Conservation (phyloP, 2,329 filamentous ascomycete species). For the Westerdykella sp. region DNA sequence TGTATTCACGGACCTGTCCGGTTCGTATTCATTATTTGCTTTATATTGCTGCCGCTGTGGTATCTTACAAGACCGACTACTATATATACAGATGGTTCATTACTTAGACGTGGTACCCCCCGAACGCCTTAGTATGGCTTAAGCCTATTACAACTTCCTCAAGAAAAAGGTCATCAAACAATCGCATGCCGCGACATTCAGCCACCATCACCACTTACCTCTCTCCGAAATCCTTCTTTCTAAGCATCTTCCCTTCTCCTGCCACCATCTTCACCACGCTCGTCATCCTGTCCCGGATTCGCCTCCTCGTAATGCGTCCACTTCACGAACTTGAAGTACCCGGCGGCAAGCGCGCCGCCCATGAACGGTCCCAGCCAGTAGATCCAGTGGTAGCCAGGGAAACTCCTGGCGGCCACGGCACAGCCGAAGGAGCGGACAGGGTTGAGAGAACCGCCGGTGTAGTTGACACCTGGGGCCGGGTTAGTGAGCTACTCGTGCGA, state of each 20-base stretch:
- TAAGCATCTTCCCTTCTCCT: conserved; percentile 5
- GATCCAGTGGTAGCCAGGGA: conserved; percentile 44
- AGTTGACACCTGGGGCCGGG: conserved; percentile 41
- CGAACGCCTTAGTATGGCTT: no score
- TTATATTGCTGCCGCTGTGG: no score
- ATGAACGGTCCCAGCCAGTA: conserved; percentile 45
- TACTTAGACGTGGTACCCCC: no score
- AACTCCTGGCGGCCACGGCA: conserved; percentile 38
- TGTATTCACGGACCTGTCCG: no score
- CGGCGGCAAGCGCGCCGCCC: conserved; percentile 42
- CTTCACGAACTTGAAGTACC: conserved; percentile 47
- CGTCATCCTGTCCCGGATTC: conserved; percentile 33
- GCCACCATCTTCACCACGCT: conserved; percentile 5
- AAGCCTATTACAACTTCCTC: no score
- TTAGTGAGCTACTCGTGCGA: neutral
- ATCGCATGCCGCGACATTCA: no score
- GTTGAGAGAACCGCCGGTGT: conserved; percentile 43
- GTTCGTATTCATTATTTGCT: no score
- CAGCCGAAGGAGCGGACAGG: conserved; percentile 44
- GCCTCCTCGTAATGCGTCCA: conserved; percentile 34
- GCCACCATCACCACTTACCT: no score
- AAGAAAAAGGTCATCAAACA: no score
- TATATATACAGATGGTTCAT: no score
- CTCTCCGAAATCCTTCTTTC: no score
- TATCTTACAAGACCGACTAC: no score